Evolutionary conservation across 768 basidiomycete species (phyloP), one percentile per base, ranked within the genome.

Genomic region (Dacryopinax spathularia): DNA sequence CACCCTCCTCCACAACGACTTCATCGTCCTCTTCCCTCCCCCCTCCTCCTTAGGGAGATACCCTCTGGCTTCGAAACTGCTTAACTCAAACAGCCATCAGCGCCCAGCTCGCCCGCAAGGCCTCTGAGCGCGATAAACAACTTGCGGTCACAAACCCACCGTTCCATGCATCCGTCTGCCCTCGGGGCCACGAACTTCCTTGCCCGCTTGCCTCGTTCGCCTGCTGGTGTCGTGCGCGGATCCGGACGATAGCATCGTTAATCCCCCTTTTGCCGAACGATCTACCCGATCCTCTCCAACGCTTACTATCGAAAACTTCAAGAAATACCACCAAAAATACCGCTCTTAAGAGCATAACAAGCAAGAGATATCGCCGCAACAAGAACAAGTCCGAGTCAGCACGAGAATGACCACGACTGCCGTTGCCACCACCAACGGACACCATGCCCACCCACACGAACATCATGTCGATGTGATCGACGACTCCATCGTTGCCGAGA

Each of bases 401-500:
- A 27, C 48, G 48, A 56, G 48, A 56, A 56, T 56, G 48, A 56
- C 48, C 13, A 18, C 48, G 25, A 56, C 29, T 29, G 2, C 48
- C 48, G 48, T 56, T 56, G 48, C 48, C 29, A 56, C 25, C 48
- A 56, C 48, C 48, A 56, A 29, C 48, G 48, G 48, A 56, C 48
- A 56, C 48, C 10, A 56, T 56, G 48, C 29, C 29, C 48, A 56
- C 48, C 48, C 22, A 56, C 48, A 56, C 48, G 25, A 56, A 3
- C 48, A 56, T 22, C 48, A 56, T 29, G 48, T 56, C 48, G 48
- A 56, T 56, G 48, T 56, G 48, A 56, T 56, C 48, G 48, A 56
- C 48, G 48, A 56, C 48, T 56, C 48, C 48, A 56, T 56, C 48
- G 48, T 56, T 56, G 48, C 48, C 48, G 48, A 56, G 48, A 56